These are phyloP conservation scores for Suillus plorans DNA, from an alignment of 768 basidiomycete genomes.

Conservation along the genomic window DNA sequence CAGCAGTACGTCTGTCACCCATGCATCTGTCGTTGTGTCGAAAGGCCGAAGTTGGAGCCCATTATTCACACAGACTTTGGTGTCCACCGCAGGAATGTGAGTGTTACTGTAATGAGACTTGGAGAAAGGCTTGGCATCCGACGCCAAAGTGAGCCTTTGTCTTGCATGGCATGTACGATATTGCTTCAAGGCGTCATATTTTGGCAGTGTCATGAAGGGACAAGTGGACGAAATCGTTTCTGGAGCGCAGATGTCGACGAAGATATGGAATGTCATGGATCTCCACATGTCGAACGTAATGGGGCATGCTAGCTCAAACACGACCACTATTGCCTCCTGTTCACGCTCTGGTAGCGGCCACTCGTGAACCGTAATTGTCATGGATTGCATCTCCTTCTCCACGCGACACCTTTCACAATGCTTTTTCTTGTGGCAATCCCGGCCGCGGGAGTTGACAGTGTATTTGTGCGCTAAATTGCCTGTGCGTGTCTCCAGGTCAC, in stretches of 20 bases:
- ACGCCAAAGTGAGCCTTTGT: constrained; percentile 23
- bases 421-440: not conserved
- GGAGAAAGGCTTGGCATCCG: constrained; percentile 22
- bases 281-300: constrained; percentile 44
- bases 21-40: constrained; percentile 21
- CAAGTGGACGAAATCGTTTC: not conserved
- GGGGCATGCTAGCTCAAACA: constrained; percentile 46
- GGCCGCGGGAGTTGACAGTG: not conserved
- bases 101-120: constrained; percentile 15
- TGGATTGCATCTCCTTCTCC: constrained; percentile 11
- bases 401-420: constrained; percentile 32
- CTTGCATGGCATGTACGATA: constrained; percentile 18
- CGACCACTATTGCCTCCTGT: constrained; percentile 24
- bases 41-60: constrained; percentile 32
- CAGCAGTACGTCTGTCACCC: constrained; percentile 14
- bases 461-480: not conserved
- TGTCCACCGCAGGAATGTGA: constrained; percentile 15
- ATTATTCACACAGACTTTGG: constrained; percentile 33
- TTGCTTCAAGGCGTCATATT: constrained; percentile 12
- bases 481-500: not conserved
- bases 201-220: constrained; percentile 16
- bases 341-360: constrained; percentile 42
- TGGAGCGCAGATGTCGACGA: constrained; percentile 35
- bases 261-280: constrained; percentile 36
- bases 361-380: constrained; percentile 40